A percentile compares a stretch with the other conserved stretches of the same genome.
These are phyloP conservation scores for Epichloe sp. DNA, from an alignment of 2,329 filamentous ascomycete species.

Conservation along the genomic window DNA sequence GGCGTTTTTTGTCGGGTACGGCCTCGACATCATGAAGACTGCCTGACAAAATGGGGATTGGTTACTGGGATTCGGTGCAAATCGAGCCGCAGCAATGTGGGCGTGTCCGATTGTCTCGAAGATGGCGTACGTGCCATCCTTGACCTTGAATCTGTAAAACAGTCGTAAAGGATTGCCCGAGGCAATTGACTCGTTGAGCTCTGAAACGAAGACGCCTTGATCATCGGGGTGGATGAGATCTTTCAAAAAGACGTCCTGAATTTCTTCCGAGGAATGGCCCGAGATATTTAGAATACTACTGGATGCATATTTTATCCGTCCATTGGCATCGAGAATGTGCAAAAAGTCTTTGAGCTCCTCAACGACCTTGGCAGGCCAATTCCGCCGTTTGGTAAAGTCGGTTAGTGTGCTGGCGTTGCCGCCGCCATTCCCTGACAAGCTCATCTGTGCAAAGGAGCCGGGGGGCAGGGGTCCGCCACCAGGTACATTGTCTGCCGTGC, in stretches of 20 bases:
- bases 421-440: slow-evolving; percentile 14
- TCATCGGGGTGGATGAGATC: slow-evolving; percentile 83
- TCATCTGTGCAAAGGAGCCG: slow-evolving; percentile 22
- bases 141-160: slow-evolving; percentile 73
- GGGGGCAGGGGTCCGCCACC: slow-evolving; percentile 29
- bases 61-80: slow-evolving; percentile 48
- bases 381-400: slow-evolving; percentile 46
- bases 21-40: slow-evolving; percentile 85
- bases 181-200: slow-evolving; percentile 81
- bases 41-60: slow-evolving; percentile 65
- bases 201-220: slow-evolving; percentile 65
- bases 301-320: slow-evolving; percentile 75
- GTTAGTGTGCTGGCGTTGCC: slow-evolving; percentile 30
- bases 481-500: slow-evolving; percentile 23
- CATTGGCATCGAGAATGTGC: slow-evolving; percentile 75
- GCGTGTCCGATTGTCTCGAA: slow-evolving; percentile 91
- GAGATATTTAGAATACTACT: slow-evolving; percentile 63
- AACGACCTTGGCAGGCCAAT: slow-evolving; percentile 82
- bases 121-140: slow-evolving; percentile 60
- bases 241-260: slow-evolving; percentile 62
- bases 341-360: slow-evolving; percentile 84
- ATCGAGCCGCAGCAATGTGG: slow-evolving; percentile 62
- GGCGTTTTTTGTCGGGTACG: slow-evolving; percentile 81
- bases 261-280: slow-evolving; percentile 57
- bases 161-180: slow-evolving; percentile 67